Conservation (phyloP, 306 rosid species). For the Pyrus bretschneideri region DNA sequence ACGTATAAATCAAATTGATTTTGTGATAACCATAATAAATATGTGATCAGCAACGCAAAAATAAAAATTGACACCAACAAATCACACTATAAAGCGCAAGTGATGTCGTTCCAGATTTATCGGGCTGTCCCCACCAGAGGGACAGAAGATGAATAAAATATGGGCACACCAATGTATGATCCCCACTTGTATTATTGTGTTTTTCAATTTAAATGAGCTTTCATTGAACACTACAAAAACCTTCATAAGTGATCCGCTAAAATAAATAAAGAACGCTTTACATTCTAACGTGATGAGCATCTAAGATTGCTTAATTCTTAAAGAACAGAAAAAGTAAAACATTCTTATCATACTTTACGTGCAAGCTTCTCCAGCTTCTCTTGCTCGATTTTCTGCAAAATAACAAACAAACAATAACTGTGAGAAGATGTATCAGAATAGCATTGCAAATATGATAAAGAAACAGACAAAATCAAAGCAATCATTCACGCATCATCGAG, state of each 20-base stretch:
- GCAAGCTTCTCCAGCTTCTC: conserved; percentile 92
- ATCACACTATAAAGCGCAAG: neutral
- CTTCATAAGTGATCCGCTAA: neutral
- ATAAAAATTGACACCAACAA: neutral
- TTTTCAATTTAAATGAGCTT: neutral
- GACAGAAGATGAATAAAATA: neutral
- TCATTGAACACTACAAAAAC: neutral
- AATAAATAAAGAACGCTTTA: neutral
- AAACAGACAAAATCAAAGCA: neutral
- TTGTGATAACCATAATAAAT: neutral
- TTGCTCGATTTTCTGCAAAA: conserved; percentile 65
- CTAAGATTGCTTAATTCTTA: neutral
- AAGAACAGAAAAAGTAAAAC: neutral
- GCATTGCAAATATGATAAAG: neutral
- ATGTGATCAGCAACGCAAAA: neutral
- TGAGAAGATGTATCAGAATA: neutral
- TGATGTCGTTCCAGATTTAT: neutral
- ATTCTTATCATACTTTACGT: conserved; percentile 47
- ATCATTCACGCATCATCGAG: neutral
- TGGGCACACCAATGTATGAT: neutral
- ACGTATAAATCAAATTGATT: neutral
- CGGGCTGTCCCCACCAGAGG: neutral
- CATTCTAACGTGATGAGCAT: neutral
- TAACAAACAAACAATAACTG: conserved; percentile 3
- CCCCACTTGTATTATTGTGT: neutral